Conservation (phyloP, 129 eudicot genomes). For the Smallanthus sonchifolius region DNA sequence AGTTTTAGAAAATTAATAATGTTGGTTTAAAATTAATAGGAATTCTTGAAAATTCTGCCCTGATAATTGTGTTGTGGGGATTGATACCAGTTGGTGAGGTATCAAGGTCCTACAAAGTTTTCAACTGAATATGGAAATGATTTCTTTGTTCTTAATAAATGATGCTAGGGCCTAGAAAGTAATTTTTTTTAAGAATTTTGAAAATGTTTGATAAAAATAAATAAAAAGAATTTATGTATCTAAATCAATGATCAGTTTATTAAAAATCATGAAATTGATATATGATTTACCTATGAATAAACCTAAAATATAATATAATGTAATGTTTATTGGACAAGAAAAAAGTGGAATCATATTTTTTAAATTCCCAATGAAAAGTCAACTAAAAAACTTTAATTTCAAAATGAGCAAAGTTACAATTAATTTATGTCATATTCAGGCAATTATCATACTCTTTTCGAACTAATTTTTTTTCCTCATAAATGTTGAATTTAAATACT, state of each 20-base stretch:
- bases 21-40: not conserved
- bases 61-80: not conserved
- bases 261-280: not conserved
- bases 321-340: too few species aligned
- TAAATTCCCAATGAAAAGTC: not conserved
- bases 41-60: not conserved
- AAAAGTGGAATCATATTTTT: not conserved
- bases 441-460: not conserved
- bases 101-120: not conserved
- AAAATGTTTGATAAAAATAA: not conserved
- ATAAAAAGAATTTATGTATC: not conserved
- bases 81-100: slow-evolving; percentile 1
- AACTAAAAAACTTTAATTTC: not conserved
- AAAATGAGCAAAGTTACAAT: not conserved
- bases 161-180: not conserved
- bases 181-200: too few species aligned
- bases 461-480: too few species aligned
- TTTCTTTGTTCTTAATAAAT: too few species aligned
- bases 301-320: not conserved
- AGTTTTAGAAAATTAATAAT: not conserved
- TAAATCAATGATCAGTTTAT: not conserved
- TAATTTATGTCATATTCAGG: not conserved
- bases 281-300: not conserved
- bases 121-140: too few species aligned
- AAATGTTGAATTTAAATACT: not conserved